Base-by-base conservation (phyloP, 164 flowering plant genomes). In the Protea cynaroides region DNA sequence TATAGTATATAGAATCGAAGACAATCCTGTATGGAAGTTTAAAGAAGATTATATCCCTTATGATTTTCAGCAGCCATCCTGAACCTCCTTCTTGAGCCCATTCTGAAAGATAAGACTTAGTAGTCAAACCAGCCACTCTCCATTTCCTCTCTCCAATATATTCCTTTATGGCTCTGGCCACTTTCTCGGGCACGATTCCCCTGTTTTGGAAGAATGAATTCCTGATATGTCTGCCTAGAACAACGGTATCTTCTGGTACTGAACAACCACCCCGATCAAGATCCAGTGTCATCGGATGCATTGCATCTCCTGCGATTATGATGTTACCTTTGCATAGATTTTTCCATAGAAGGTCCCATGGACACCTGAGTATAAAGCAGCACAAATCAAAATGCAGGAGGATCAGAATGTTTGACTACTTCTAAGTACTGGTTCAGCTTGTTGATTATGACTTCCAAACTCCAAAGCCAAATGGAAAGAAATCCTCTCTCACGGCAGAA, bases 301-400 rank as follows among this genome's bases (percentile, higher is more conserved):
- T 34, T 37, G 61, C 61, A 40, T 59, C 62, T 2, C 62, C 62
- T 0, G 50, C 62, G 6, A 59, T 25, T 13, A 25, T 59, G 22
- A 37, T n/a, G 25, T 18, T 59, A 4, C 62, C 62, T 11, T 44
- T 43, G 64, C 53, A 12, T 61, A 44, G 14, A 6, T 60, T 38
- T 60, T 49, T 49, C 15, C 40, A 60, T 60, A 60, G n/a, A 13
- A 60, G 24, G 25, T 60, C 19, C 63, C 49, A 60, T 60, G 63
- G 63, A 43, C 10, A 21, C 13, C 50, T 38, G 2, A 38, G 40
- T 52, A 43, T 19, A 61, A 25, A 12, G 64, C 53, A 14, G 64
- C 64, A 34, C 65, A 62, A 14, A 43, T 47, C 22, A n/a, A n/a
- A 62, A 11, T 12, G 37, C 25, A 7, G 38, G 7, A 10, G 49